Evolutionary conservation across 73 alveolate genomes (phyloP), one percentile per base, ranked within the genome.

Genomic region (Diophrys sp.): DNA sequence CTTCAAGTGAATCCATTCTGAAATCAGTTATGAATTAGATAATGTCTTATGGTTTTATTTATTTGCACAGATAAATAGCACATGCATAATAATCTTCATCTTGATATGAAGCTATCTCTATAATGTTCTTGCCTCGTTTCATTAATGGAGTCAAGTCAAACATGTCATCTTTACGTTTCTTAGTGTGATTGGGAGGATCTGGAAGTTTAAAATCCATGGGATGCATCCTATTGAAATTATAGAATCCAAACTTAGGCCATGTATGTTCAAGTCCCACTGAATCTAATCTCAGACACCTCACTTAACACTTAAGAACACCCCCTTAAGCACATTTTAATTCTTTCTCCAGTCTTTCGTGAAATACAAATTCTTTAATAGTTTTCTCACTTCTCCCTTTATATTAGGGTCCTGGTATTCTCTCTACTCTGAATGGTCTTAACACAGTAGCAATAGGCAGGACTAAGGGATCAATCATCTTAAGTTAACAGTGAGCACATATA

Each of bases 121-220:
- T 27, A 28, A 56, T 67, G 73, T 87, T 87, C 29, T 71, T 75
- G n/a, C 91, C 91, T 29, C 70, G 54, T 8, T 32, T 31, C 28
- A 83, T 33, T 0, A 67, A 14, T 23, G 76, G 23, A 25, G 91
- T 67, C 14, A 87, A 67, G 69, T 87, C 88, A 26, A 68, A 31
- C 31, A 78, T 75, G 23, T 82, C 91, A 72, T 87, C 94, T 69
- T 87, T 87, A 1, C 94, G 23, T 34, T 87, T 83, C 76, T 82
- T 81, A 32, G 78, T 27, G 33, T 82, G 80, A 67, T 87, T 87
- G 30, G 94, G 94, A 14, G 89, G 89, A 33, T 81, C 87, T 29
- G 90, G 84, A 30, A 77, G 54, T 54, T 57, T 70, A 57, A 88
- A 83, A n/a, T 83, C 86, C 71, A 75, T 75, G 14, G 75, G 33